Evolutionary conservation across 306 rosid species (phyloP), one percentile per base, ranked within the genome.

Genomic region (Vicia villosa): DNA sequence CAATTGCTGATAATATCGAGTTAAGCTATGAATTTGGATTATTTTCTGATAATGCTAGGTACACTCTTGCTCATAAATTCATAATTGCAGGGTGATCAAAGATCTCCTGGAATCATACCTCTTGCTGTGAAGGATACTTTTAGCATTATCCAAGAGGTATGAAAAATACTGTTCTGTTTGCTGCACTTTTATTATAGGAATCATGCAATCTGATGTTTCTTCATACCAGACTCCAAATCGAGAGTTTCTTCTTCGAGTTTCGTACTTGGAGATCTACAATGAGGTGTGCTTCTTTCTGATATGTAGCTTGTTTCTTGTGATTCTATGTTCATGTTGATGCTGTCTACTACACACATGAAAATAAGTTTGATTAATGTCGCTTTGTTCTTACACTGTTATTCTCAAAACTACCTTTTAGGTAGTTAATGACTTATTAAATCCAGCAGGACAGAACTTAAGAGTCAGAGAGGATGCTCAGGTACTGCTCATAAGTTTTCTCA

Each of bases 391-490:
- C 52, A 40, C 24, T 55, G 11, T 62, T 40, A 55, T 62, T 37
- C 69, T 68, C 54, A 56, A 68, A 63, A 26, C 14, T 69, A 59
- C 38, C 19, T 63, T 83, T 82, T 84, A 95, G 99, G 99, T 95
- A 66, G 95, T 95, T 68, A 95, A 95, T 76, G 99, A 95, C 86
- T 85, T 95, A 61, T 74, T 95, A 80, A 89, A 95, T 80, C 99
- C 97, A 77, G 92, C 97, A 40, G 99, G 99, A 72, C 99, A 95
- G 77, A 95, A 95, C 87, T 76, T 95, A 80, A 86, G 92, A 87
- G 81, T 95, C 86, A 84, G 99, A 86, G 99, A 95, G 85, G 99
- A 95, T 67, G 84, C 96, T 38, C 99, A 95, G 99, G 99, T 95
- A 76, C 71, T 66, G 10, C 40, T 52, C 17, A 50, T 52, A 37